These are phyloP conservation scores for Solanum megistacrolobum DNA, from an alignment of 257 asterid species.

Conservation along the genomic window DNA sequence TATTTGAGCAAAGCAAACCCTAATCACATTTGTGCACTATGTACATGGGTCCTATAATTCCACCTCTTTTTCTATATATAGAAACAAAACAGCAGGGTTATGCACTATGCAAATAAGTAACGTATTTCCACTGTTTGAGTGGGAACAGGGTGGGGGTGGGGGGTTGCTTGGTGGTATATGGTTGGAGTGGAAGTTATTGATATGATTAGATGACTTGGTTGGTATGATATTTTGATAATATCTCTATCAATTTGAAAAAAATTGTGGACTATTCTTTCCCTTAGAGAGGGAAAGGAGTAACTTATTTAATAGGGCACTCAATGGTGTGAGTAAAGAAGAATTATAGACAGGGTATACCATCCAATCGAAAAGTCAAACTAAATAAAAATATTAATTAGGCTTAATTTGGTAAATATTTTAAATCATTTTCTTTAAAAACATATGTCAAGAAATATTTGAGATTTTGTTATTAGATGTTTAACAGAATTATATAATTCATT, in stretches of 20 bases:
- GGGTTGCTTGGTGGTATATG: background rate
- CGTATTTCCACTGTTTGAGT: background rate
- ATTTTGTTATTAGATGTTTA: too few relatives aligned
- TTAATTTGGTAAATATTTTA: background rate
- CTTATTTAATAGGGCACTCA: background rate
- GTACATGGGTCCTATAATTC: background rate
- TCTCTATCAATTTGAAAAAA: background rate
- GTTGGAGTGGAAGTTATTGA: background rate
- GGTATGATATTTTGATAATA: background rate
- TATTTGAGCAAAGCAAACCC: background rate
- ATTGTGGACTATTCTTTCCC: background rate
- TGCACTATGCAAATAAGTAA: background rate
- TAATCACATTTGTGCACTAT: background rate
- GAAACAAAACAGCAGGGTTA: background rate
- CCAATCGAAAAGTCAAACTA: background rate
- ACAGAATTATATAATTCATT: background rate
- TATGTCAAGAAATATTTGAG: background rate
- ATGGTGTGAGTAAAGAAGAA: background rate
- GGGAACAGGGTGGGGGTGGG: background rate
- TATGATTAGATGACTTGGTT: background rate
- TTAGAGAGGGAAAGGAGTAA: background rate
- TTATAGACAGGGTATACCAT: background rate
- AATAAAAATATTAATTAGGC: too few relatives aligned
- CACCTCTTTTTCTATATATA: background rate
- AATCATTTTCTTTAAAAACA: background rate